Evolutionary conservation across 768 basidiomycete species (phyloP).

Genomic region (Leccinum obscurum): DNA sequence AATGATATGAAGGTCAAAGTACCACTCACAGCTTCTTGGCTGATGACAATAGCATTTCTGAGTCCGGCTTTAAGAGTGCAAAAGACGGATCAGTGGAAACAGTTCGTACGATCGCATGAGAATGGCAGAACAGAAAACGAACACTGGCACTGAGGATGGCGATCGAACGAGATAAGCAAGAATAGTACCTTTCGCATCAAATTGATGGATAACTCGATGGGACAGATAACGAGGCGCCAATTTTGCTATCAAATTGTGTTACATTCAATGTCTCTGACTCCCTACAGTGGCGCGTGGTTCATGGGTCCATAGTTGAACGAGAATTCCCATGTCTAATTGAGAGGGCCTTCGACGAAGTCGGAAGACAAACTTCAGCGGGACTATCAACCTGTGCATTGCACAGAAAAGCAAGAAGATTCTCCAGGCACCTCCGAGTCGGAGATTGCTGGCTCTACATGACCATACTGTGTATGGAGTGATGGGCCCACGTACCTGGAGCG

Average conservation of each 20-base stretch:
- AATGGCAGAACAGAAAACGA: background rate
- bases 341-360: background rate
- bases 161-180: background rate
- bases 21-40: background rate
- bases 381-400: background rate
- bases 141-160: background rate
- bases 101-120: background rate
- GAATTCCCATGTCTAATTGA: background rate
- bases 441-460: background rate
- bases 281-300: too few relatives aligned
- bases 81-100: background rate
- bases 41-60: background rate
- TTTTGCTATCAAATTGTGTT: background rate
- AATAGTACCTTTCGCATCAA: background rate
- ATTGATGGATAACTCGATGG: background rate
- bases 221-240: background rate
- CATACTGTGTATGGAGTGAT: background rate
- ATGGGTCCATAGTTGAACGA: background rate
- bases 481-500: background rate
- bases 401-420: background rate
- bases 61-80: background rate
- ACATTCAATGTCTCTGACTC: background rate
- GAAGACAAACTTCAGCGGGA: background rate
- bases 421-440: background rate
- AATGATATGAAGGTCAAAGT: background rate